A percentile compares a stretch with the other conserved stretches of the same genome.
Conservation (phyloP, 2,329 filamentous ascomycete species). For the Aspergillus piperis region DNA sequence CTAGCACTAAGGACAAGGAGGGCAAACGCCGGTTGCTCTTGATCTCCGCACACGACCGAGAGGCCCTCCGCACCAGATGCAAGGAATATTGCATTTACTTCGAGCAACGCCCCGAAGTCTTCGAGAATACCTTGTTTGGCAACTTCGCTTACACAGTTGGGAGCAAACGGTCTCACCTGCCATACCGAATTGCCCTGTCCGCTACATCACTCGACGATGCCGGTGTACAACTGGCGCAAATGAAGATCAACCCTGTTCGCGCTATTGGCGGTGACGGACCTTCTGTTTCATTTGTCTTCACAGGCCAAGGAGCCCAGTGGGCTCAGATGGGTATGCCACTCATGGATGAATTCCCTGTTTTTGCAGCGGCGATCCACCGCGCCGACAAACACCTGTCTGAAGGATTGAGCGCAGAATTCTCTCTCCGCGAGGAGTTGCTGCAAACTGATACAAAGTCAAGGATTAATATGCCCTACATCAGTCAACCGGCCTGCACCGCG, state of each 20-base stretch:
- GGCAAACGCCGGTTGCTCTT: not conserved
- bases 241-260: not conserved
- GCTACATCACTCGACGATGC: not conserved
- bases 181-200: too few species aligned
- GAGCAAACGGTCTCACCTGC: too few species aligned
- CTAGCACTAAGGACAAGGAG: not conserved
- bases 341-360: conserved; percentile 7
- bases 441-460: conserved; percentile 3
- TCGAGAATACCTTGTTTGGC: too few species aligned
- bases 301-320: conserved; percentile 42
- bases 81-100: not conserved
- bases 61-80: not conserved
- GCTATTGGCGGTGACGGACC: conserved; percentile 15
- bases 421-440: not conserved
- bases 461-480: conserved; percentile 29
- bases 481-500: conserved; percentile 17
- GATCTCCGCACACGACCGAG: not conserved
- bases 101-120: not conserved
- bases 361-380: not conserved
- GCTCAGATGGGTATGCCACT: conserved; percentile 36
- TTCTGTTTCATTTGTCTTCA: conserved; percentile 35
- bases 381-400: not conserved
- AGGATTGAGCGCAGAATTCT: not conserved
- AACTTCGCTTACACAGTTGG: too few species aligned
- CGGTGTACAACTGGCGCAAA: conserved; percentile 3